Conservation (phyloP, 1,284 basidiomycete species). For the Malassezia globosa region DNA sequence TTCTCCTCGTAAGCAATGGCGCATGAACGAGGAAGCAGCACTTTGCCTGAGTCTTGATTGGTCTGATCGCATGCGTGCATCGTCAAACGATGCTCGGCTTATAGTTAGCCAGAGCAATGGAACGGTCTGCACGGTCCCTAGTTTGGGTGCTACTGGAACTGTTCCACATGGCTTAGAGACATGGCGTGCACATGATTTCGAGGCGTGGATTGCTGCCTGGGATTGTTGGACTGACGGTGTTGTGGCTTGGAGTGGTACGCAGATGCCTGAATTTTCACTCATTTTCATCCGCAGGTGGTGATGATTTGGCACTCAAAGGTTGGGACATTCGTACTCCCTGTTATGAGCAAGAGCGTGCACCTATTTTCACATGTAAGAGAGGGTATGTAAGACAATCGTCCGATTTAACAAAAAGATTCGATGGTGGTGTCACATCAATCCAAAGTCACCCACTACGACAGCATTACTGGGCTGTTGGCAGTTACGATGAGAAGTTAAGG, state of each 20-base stretch:
- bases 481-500: conserved; percentile 72
- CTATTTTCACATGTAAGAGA: conserved; percentile 61
- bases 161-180: conserved; percentile 14
- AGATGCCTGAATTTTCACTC: no score
- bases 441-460: conserved; percentile 70
- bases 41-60: conserved; percentile 45
- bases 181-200: conserved; percentile 85
- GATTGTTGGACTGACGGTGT: conserved; percentile 57
- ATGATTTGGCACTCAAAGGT: conserved; percentile 75
- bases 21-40: conserved; percentile 27
- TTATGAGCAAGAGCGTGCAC: conserved; percentile 31
- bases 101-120: conserved; percentile 45
- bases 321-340: conserved; percentile 61
- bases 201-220: conserved; percentile 88
- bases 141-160: neutral
- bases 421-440: conserved; percentile 83
- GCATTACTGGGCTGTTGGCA: conserved; percentile 78
- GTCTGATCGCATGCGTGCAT: conserved; percentile 20
- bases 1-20: conserved; percentile 12
- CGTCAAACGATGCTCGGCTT: conserved; percentile 16
- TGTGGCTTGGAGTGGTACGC: conserved; percentile 68
- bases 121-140: conserved; percentile 31
- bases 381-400: conserved; percentile 32
- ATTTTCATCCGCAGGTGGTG: conserved; percentile 65
- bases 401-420: conserved; percentile 52